phyloP scores from a whole-genome alignment of 2,329 filamentous ascomycete species.

The Polytolypa hystricis region DNA sequence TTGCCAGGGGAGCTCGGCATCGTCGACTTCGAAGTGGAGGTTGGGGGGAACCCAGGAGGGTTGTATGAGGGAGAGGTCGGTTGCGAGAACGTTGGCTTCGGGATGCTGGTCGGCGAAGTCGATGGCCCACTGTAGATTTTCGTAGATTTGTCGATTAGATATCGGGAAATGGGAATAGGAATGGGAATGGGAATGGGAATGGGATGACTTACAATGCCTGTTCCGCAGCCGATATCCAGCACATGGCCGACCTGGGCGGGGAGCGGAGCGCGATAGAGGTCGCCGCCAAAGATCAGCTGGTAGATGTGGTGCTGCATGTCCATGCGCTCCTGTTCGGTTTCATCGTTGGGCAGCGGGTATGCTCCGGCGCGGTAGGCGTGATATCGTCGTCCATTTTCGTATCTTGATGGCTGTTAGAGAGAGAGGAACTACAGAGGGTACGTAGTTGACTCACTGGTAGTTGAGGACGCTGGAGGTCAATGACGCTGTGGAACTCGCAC shows the following conservation, averaged over 20 bases:
- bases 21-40: slow-evolving; percentile 39
- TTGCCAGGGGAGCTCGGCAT: slow-evolving; percentile 31
- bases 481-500: background rate
- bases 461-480: background rate
- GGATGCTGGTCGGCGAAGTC: slow-evolving; percentile 35
- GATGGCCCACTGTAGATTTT: slow-evolving; percentile 33
- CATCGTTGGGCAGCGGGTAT: slow-evolving; percentile 21
- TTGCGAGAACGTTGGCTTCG: slow-evolving; percentile 24
- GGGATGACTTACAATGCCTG: slow-evolving; percentile 24
- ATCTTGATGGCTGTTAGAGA: slow-evolving; percentile 8
- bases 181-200: background rate
- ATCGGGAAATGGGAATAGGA: background rate
- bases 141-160: slow-evolving; percentile 3
- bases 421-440: no score
- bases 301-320: slow-evolving; percentile 31
- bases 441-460: background rate
- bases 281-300: slow-evolving; percentile 24
- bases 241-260: slow-evolving; percentile 17
- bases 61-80: slow-evolving; percentile 27
- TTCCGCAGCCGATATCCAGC: slow-evolving; percentile 42
- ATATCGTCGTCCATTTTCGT: slow-evolving; percentile 29
- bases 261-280: slow-evolving; percentile 30
- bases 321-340: slow-evolving; percentile 24
- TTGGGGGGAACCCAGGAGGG: slow-evolving; percentile 38
- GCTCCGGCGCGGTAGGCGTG: slow-evolving; percentile 19